These are phyloP conservation scores for Cryptococcus amylolentus DNA, from an alignment of 1,284 basidiomycete species.

Conservation along the genomic window DNA sequence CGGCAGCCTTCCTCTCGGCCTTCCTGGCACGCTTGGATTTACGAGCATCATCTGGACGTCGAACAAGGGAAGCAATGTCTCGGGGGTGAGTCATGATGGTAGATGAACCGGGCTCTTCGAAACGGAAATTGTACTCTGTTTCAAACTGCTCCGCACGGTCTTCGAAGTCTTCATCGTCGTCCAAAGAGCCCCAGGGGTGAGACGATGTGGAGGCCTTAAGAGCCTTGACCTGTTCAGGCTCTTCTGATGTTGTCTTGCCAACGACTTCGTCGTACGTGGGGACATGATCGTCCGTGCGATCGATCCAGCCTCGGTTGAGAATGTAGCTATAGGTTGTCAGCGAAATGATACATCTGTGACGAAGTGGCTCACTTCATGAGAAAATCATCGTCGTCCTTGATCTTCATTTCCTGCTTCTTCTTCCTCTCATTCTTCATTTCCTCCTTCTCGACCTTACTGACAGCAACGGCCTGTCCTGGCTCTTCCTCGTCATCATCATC, in stretches of 20 bases:
- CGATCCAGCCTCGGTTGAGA: constrained; percentile 91
- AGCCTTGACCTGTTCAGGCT: constrained; percentile 36
- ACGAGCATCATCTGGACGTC: constrained; percentile 71
- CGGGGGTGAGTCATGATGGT: constrained; percentile 78
- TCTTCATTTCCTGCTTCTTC: constrained; percentile 36
- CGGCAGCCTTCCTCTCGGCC: constrained; percentile 73
- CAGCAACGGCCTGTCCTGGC: constrained; percentile 58
- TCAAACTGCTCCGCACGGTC: constrained; percentile 70
- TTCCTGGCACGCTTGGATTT: constrained; percentile 74
- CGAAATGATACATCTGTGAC: neutral
- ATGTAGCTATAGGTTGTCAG: constrained; percentile 67
- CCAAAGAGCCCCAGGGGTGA: constrained; percentile 50
- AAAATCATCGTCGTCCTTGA: constrained; percentile 60
- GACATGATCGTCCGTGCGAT: constrained; percentile 64
- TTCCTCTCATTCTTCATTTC: constrained; percentile 21
- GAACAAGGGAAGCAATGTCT: constrained; percentile 63
- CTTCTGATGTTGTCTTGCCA: constrained; percentile 11
- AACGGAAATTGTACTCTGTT: constrained; percentile 87
- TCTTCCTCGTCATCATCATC: constrained; percentile 67
- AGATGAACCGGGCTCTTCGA: constrained; percentile 78
- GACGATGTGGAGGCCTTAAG: constrained; percentile 16
- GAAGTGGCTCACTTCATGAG: constrained; percentile 69
- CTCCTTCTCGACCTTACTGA: constrained; percentile 58
- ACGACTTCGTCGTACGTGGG: constrained; percentile 82
- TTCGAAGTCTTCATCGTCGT: constrained; percentile 61